Conservation (phyloP, 2,329 filamentous ascomycete genomes). For the Ophiostoma tasmaniense region DNA sequence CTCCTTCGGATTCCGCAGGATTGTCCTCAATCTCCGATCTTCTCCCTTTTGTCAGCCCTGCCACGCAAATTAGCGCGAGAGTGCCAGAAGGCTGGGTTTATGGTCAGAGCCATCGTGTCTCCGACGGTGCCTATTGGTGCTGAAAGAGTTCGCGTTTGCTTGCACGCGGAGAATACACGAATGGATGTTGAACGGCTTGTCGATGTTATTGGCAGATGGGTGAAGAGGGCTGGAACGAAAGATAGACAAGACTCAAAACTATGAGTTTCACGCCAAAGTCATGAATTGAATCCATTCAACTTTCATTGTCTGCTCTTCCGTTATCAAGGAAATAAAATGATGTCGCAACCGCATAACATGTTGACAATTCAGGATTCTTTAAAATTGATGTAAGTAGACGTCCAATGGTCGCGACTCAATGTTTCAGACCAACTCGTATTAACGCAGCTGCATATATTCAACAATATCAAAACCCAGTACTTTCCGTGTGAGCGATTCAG, state of each 20-base stretch:
- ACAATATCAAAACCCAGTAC: no score
- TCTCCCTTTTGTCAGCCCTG: conserved; percentile 37
- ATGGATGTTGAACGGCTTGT: not conserved
- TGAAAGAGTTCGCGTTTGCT: conserved; percentile 51
- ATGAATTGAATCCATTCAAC: no score
- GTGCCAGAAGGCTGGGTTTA: conserved; percentile 51
- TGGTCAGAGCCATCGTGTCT: conserved; percentile 57
- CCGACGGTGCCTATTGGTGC: conserved; percentile 57
- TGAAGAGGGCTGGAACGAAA: not conserved
- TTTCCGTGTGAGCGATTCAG: no score
- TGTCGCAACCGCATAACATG: no score
- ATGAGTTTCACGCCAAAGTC: not conserved
- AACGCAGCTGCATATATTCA: no score
- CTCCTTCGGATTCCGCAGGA: not conserved
- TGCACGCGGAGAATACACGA: not conserved
- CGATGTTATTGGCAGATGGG: not conserved
- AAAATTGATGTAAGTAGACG: no score
- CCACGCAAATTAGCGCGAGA: conserved; percentile 50
- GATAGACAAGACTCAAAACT: no score
- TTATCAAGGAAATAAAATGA: no score
- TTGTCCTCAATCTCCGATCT: not conserved
- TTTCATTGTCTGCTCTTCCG: no score
- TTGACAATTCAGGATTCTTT: no score
- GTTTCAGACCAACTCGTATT: no score
- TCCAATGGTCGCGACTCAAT: no score